Evolutionary conservation across 1,284 basidiomycete genomes (phyloP), one percentile per base, ranked within the genome.

Genomic region (Cutaneotrichosporon mucoides): DNA sequence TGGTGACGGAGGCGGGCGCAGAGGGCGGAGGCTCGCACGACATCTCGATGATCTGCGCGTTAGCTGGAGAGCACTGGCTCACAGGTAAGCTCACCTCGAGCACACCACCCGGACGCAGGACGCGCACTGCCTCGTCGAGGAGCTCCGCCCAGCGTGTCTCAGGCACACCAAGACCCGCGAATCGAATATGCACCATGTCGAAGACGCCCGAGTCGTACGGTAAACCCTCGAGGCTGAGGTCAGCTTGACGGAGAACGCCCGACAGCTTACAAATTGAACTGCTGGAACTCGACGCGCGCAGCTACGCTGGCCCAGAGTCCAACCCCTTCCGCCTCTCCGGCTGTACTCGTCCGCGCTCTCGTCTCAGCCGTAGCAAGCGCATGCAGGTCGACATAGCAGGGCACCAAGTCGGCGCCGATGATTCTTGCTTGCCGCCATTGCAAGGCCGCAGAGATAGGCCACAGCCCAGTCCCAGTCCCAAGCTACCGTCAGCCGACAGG

Each of bases 131-230:
- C 59, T 79, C 76, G 49, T 77, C 75, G 0, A 79, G 54, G 3
- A 79, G 55, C 48, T 69, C 63, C 8, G 60, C 58, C 76, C 76
- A 78, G 38, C 68, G 68, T 5, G 63, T 57, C 55, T 76, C 73
- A n/a, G 77, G 73, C 4, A 79, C 62, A 5, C 74, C 76, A 2
- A 79, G 70, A 5, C 72, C 75, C 13, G 75, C 60, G 56, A 76
- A 76, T 0, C 76, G 69, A 50, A 78, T 64, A 49, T 77, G 76
- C 3, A 79, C 75, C 52, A 75, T 64, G 61, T 78, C 78, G 44
- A 79, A 79, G 5, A 66, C 65, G 16, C 73, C 75, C 1, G 71
- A 62, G 53, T 76, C 75, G 61, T 74, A 79, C 0, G 76, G 76
- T 7, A 79, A 61, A 1, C 64, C 56, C 8, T 73, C 55, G 7